Evolutionary conservation across 805 yeast species (phyloP).

Genomic region (baker's yeast (Saccharomyces cerevisiae)): DNA sequence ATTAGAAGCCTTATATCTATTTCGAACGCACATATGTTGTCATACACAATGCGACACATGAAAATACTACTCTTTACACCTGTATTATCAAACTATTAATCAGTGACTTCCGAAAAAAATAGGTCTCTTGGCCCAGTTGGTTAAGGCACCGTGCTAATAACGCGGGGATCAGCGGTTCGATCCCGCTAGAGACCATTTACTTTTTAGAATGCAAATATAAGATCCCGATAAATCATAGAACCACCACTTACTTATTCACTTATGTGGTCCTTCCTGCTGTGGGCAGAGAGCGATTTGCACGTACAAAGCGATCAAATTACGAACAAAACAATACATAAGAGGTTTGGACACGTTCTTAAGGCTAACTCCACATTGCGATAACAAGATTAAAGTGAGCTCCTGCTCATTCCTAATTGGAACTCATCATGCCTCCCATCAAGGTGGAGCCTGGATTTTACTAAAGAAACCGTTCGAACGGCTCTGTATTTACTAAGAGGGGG

Average conservation of each 20-base stretch:
- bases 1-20: too few relatives aligned
- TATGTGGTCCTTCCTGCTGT: too few relatives aligned
- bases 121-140: slow-evolving; percentile 13
- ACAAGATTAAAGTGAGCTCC: background rate
- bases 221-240: too few relatives aligned
- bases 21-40: background rate
- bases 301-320: background rate
- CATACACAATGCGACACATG: background rate
- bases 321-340: background rate
- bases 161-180: slow-evolving; percentile 9
- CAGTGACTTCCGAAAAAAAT: background rate
- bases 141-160: slow-evolving; percentile 12
- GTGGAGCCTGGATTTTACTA: background rate
- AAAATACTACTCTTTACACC: too few relatives aligned
- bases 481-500: background rate
- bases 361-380: background rate
- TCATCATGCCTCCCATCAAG: background rate
- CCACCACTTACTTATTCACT: too few relatives aligned
- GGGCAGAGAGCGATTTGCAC: background rate
- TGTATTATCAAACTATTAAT: too few relatives aligned
- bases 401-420: background rate
- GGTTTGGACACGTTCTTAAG: background rate
- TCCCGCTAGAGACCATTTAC: slow-evolving; percentile 9
- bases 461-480: background rate
- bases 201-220: too few relatives aligned